A percentile compares a stretch with the other conserved stretches of the same genome.
Evolutionary conservation across 164 flowering plant species (phyloP).

Genomic region (Vitis riparia): DNA sequence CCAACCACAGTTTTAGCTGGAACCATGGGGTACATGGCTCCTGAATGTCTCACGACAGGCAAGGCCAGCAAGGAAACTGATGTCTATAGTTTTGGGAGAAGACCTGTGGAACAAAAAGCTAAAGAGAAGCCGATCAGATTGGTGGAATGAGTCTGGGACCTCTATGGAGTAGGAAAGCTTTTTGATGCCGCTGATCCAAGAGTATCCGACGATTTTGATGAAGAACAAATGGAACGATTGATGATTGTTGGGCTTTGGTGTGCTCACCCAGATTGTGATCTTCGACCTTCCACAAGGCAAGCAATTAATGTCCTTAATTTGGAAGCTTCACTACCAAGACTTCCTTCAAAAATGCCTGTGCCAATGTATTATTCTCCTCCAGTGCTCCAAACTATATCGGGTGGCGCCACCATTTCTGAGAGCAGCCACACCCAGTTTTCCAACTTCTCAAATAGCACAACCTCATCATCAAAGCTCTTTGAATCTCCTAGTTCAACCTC

Average conservation of each 20-base stretch:
- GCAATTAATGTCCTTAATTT: slow-evolving; percentile 13
- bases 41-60: background rate
- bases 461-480: too few relatives aligned
- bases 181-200: background rate
- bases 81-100: slow-evolving; percentile 5
- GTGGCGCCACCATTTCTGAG: too few relatives aligned
- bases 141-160: background rate
- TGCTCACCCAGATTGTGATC: slow-evolving; percentile 11
- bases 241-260: slow-evolving; percentile 19
- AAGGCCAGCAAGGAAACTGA: background rate
- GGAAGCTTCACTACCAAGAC: slow-evolving; percentile 10
- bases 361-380: too few relatives aligned
- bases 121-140: background rate
- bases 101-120: background rate
- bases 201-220: slow-evolving; percentile 3
- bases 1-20: slow-evolving; percentile 4
- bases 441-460: too few relatives aligned
- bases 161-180: background rate
- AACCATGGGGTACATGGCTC: slow-evolving; percentile 5
- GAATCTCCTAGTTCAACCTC: too few relatives aligned
- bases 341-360: background rate
- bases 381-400: too few relatives aligned
- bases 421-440: too few relatives aligned
- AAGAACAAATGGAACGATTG: slow-evolving; percentile 8
- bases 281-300: slow-evolving; percentile 12